Conservation (phyloP, 1,284 basidiomycete species). For the Anthracocystis walkeri region DNA sequence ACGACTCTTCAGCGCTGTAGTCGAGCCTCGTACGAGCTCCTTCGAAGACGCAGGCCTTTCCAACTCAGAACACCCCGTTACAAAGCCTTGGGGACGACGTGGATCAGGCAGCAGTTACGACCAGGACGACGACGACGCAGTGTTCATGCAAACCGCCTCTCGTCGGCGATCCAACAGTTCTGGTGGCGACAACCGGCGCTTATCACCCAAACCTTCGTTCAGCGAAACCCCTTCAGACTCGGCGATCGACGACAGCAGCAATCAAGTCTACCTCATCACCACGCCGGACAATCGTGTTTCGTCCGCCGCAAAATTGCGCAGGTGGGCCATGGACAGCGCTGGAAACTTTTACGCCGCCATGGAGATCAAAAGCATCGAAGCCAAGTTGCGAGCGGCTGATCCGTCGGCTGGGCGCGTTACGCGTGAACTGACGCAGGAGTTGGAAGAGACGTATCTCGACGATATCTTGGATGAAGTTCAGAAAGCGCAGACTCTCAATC, state of each 20-base stretch:
- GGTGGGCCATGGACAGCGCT: conserved; percentile 67
- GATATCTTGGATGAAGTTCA: conserved; percentile 67
- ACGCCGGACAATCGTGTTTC: conserved; percentile 69
- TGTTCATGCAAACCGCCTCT: conserved; percentile 16
- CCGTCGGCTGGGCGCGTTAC: conserved; percentile 34
- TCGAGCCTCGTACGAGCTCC: conserved; percentile 23
- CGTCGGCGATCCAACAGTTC: conserved; percentile 31
- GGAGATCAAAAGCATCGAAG: conserved; percentile 68
- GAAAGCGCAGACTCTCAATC: conserved; percentile 65
- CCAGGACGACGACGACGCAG: conserved; percentile 30
- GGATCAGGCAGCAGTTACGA: conserved; percentile 39
- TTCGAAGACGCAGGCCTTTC: conserved; percentile 40
- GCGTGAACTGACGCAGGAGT: conserved; percentile 37
- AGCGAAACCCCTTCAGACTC: conserved; percentile 7
- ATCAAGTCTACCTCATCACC: conserved; percentile 63
- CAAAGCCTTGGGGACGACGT: conserved; percentile 42
- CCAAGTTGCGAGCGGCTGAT: conserved; percentile 61
- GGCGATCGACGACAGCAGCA: conserved; percentile 23
- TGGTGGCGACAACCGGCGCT: conserved; percentile 18
- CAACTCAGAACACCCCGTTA: conserved; percentile 47
- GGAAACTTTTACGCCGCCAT: conserved; percentile 68
- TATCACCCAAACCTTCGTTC: conserved; percentile 31
- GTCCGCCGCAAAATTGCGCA: conserved; percentile 64
- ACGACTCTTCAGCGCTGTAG: conserved; percentile 55
- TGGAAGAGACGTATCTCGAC: conserved; percentile 62